A percentile compares a stretch with the other conserved stretches of the same genome.
Conservation (phyloP, 2,329 filamentous ascomycete genomes). For the Aspergillus luchuensis region DNA sequence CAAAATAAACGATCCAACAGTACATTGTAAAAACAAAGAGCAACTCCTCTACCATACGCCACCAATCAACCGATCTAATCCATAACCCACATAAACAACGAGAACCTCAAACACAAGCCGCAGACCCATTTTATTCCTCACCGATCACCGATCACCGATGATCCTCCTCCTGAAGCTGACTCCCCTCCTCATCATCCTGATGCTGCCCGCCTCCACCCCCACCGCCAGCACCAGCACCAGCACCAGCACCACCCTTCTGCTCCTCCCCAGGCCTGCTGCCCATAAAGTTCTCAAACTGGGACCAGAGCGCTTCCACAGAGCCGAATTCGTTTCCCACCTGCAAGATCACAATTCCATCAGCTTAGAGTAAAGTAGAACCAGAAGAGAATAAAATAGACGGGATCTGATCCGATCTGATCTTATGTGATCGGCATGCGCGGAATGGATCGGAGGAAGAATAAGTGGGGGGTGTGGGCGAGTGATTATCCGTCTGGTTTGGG, state of each 20-base stretch:
- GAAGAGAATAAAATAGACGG: background rate
- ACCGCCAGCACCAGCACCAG: no score
- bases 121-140: conserved; percentile 9
- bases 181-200: conserved; percentile 20
- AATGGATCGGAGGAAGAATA: background rate
- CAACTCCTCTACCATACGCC: background rate
- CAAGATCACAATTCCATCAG: background rate
- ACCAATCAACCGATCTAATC: background rate
- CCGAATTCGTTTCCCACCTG: conserved; percentile 94
- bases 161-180: conserved; percentile 26
- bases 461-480: no score
- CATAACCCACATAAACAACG: background rate
- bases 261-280: conserved; percentile 65
- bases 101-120: background rate
- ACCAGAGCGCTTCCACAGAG: conserved; percentile 96
- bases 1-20: background rate
- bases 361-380: background rate
- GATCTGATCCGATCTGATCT: background rate
- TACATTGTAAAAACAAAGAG: background rate
- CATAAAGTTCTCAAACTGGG: conserved; percentile 96
- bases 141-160: conserved; percentile 13
- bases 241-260: conserved; percentile 24
- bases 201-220: background rate
- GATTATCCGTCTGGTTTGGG: no score
- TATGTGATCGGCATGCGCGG: background rate